Percentiles rank a stretch among this genome's conserved stretches.
Evolutionary conservation across 495 filamentous ascomycete genomes (phyloP).

Genomic region (Thozetella sp.): DNA sequence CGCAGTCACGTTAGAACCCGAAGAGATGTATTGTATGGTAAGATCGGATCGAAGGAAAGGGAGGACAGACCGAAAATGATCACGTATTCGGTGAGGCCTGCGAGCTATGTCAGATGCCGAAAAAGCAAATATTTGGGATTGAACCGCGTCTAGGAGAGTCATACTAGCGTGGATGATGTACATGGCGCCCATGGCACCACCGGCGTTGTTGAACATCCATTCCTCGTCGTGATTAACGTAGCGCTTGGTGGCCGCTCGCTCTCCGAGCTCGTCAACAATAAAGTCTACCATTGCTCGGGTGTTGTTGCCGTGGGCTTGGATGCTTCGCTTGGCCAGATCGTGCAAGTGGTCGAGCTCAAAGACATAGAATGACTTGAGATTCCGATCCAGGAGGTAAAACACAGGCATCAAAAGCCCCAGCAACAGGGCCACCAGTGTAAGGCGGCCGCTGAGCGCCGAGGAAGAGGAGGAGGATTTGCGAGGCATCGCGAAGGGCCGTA

Average conservation of each 20-base stretch:
- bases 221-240: constrained; percentile 63
- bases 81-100: constrained; percentile 72
- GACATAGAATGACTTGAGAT: constrained; percentile 77
- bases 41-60: not conserved
- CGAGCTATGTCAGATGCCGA: not conserved
- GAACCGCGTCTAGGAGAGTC: constrained; percentile 14
- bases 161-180: constrained; percentile 83
- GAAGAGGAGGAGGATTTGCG: constrained; percentile 12
- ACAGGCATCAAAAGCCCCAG: constrained; percentile 60
- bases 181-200: constrained; percentile 88
- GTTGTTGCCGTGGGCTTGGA: constrained; percentile 71
- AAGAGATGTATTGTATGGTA: not conserved
- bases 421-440: constrained; percentile 62
- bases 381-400: constrained; percentile 65
- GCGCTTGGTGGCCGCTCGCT: constrained; percentile 33
- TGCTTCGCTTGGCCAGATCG: constrained; percentile 64
- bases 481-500: constrained; percentile 8
- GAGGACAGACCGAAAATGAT: constrained; percentile 68
- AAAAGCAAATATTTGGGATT: not conserved
- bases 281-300: constrained; percentile 66
- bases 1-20: not conserved
- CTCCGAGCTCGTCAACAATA: constrained; percentile 60
- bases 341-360: constrained; percentile 70
- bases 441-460: constrained; percentile 28
- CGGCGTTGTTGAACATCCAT: constrained; percentile 79